Percentiles rank a stretch among this genome's conserved stretches.
Conservation (phyloP, 306 rosid species). For the Ochetophila trinervis region DNA sequence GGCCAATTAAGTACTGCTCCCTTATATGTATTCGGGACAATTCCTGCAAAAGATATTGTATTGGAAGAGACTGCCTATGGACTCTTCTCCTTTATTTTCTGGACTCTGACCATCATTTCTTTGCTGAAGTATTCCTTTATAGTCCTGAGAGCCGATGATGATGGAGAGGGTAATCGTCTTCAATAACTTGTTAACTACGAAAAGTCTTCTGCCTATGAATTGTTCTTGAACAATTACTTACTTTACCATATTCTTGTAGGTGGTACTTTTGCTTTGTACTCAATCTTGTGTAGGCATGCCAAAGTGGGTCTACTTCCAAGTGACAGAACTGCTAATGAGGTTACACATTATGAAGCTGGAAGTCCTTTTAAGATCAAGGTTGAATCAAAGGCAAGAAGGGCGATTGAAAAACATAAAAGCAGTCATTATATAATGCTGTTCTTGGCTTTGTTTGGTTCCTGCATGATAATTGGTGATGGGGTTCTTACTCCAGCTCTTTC, state of each 20-base stretch:
- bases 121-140: conserved; percentile 60
- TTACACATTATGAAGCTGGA: conserved; percentile 38
- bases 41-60: conserved; percentile 27
- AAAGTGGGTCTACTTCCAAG: conserved; percentile 71
- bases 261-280: conserved; percentile 77
- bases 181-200: neutral
- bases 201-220: neutral
- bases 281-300: conserved; percentile 78
- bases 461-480: conserved; percentile 69
- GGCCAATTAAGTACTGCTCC: conserved; percentile 85
- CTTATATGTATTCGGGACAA: conserved; percentile 64
- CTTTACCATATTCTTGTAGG: conserved; percentile 36
- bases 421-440: conserved; percentile 59
- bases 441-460: conserved; percentile 72
- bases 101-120: conserved; percentile 66
- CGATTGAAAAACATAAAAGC: conserved; percentile 57
- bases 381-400: conserved; percentile 62
- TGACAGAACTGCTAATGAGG: conserved; percentile 47
- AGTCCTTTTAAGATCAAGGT: conserved; percentile 32
- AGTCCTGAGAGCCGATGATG: conserved; percentile 63
- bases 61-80: conserved; percentile 50
- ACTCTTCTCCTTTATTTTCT: conserved; percentile 69
- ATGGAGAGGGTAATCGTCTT: conserved; percentile 55
- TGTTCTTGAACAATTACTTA: conserved; percentile 17
- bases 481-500: conserved; percentile 86